Evolutionary conservation across 208 protist genomes (phyloP).

Genomic region (Acanthamoeba sp.): DNA sequence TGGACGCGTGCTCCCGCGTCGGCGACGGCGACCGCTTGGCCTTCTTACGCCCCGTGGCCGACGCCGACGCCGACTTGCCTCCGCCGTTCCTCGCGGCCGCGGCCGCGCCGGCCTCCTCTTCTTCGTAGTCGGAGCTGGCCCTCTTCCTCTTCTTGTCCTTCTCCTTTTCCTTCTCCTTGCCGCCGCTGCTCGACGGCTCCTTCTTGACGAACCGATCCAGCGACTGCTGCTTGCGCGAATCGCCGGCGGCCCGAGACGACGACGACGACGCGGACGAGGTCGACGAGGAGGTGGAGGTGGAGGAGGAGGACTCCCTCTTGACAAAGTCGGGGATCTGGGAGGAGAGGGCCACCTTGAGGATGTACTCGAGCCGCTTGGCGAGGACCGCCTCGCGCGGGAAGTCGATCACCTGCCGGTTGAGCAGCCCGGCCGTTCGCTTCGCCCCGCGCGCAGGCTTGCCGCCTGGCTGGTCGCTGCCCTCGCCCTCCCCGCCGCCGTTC

Average conservation of each 20-base stretch:
- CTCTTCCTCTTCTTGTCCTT: constrained; percentile 10
- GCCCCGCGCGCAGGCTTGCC: not conserved
- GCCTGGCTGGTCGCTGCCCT: not conserved
- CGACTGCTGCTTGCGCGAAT: constrained; percentile 24
- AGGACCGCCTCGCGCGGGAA: constrained; percentile 64
- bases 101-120: not conserved
- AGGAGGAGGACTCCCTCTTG: not conserved
- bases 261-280: not conserved
- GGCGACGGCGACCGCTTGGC: constrained; percentile 9
- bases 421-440: constrained; percentile 4
- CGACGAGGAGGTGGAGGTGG: not conserved
- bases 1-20: too few relatives aligned
- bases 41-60: not conserved
- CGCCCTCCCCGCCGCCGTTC: not conserved
- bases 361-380: constrained; percentile 67
- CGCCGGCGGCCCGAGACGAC: not conserved
- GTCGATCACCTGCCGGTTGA: constrained; percentile 51
- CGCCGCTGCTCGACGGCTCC: not conserved
- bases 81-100: not conserved
- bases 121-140: not conserved
- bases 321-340: constrained; percentile 38
- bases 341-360: constrained; percentile 56
- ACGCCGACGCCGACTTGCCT: not conserved
- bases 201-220: constrained; percentile 70
- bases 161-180: not conserved